Evolutionary conservation across 164 flowering plant genomes (phyloP), one percentile per base, ranked within the genome.

Genomic region (Cinnamomum chago): DNA sequence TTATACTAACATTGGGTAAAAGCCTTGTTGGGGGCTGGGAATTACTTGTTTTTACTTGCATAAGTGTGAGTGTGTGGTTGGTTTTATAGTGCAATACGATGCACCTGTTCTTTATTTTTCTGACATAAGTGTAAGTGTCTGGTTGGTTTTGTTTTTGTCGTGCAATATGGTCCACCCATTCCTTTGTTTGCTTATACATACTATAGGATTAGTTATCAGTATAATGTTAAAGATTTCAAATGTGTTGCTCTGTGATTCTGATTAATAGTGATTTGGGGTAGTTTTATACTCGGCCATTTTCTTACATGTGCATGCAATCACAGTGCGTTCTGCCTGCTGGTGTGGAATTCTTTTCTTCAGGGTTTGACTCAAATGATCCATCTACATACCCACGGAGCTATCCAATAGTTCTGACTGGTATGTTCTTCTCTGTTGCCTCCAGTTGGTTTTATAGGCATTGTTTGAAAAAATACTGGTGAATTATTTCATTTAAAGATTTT

Each of bases 281-380:
- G 69, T 20, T 66, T 52, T 15, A 28, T 66, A 27, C 67, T 64
- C 14, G 2, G 35, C 40, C 30, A 64, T 55, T 55, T 28, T 70
- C 3, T 73, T 27, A 68, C 33, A 24, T n/a, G 51, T 50, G 60
- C 50, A 47, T 75, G 40, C 52, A 72, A 65, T 58, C 83, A 81
- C 89, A 93, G 97, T 93, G 98, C 82, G 98, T 93, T 73, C 79
- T 95, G 50, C 99, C 99, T 24, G 99, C 98, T 68, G 99, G 99
- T 22, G 94, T 93, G 58, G 91, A 86, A 82, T 82, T 95, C 72
- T 90, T 86, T 75, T 75, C 97, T 22, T 89, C 95, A 3, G 98
- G 97, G 1, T 80, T 83, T 79, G 88, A 86, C 82, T 72, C 86
- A 51, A 86, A 79, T 77, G 94, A 93, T 75, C 73, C 78, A 30